A percentile compares a stretch with the other conserved stretches of the same genome.
These are phyloP conservation scores for Cercospora beticola DNA, from an alignment of 2,329 filamentous ascomycete species.

Conservation along the genomic window DNA sequence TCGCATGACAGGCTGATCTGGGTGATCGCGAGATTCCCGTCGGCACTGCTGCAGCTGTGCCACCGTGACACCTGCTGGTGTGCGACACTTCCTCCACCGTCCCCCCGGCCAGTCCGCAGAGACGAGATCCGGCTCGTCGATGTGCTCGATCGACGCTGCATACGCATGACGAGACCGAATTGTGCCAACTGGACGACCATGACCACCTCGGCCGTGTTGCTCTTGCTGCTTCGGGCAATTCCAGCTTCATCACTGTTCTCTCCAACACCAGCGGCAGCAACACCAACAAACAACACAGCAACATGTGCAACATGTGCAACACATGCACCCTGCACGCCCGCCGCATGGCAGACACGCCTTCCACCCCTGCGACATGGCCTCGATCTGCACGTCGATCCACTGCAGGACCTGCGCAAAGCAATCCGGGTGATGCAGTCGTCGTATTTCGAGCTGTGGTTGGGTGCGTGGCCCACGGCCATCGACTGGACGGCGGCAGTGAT, in stretches of 20 bases:
- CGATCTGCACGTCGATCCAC: constrained; percentile 2
- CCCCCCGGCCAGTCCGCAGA: background rate
- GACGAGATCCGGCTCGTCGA: background rate
- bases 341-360: background rate
- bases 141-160: background rate
- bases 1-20: background rate
- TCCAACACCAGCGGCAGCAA: background rate
- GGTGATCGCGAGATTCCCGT: background rate
- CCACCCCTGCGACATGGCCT: background rate
- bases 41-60: background rate
- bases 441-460: constrained; percentile 75
- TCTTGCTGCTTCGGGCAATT: background rate
- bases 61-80: background rate
- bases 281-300: background rate
- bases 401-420: constrained; percentile 48
- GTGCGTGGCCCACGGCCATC: constrained; percentile 80
- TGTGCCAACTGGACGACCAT: background rate
- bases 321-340: background rate
- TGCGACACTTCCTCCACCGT: background rate
- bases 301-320: background rate
- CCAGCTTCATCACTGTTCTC: background rate
- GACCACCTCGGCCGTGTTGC: background rate
- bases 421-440: constrained; percentile 71
- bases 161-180: background rate
- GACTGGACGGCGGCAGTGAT: constrained; percentile 92